Base-by-base conservation (phyloP, 257 asterid genomes). In the Jacaranda copaia region DNA sequence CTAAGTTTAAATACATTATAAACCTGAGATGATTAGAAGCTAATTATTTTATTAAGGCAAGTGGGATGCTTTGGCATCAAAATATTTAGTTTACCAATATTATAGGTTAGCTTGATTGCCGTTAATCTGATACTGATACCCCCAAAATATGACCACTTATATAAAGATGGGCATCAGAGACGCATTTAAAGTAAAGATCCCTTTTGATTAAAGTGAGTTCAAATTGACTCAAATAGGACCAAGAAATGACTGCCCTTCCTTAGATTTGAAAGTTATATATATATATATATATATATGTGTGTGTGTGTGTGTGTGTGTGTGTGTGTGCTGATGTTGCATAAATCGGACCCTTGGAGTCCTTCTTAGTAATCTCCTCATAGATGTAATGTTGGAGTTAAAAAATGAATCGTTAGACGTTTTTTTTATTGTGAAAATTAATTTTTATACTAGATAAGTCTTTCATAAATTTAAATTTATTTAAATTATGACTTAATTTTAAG, bases 101-200 rank as follows among this genome's bases (percentile, higher is more conserved):
- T 66, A 58, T 20, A 66, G 62, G 32, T 77, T 80, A 62, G 69
- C 84, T 75, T 78, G 84, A 70, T 69, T 75, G 69, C 58, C 75
- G 74, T 70, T 68, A 51, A 60, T 39, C 73, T 62, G 20, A 66
- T 74, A 69, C 57, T 38, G 3, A 12, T 60, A 11, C 71, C 46
- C 46, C 8, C 46, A 42, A 42, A 42, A 42, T 42, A 42, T 42
- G 6, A 42, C 8, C 52, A n/a, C 53, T 35, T 49, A 74, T 51
- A 36, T 10, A 16, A 49, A 36, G 43, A 35, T 25, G 32, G 32
- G 66, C n/a, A 59, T 59, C 42, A 8, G 5, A 32, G 42, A 18
- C 1, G 1, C 38, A 19, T 58, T 58, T n/a, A 6, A 58, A 58
- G 2, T 59, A 59, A 59, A 57, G 63, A 18, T 61, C 52, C 32